Base-by-base conservation (phyloP, 2,329 filamentous ascomycete species). In the Chrysosporium queenslandicum region DNA sequence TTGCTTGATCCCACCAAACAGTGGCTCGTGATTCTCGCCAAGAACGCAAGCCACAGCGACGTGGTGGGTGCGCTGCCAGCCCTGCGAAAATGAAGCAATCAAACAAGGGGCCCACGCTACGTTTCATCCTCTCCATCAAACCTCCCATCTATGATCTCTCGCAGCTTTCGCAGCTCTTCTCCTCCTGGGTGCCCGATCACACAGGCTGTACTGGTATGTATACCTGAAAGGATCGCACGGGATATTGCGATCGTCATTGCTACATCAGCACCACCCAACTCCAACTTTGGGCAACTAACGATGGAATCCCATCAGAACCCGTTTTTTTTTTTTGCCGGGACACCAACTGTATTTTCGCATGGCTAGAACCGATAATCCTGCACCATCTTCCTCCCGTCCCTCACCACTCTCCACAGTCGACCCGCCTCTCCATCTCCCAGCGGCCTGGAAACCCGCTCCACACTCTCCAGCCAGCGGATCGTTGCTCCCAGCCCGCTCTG, bases 401-500 rank as follows among this genome's bases (percentile, higher is more conserved):
- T 30, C 61, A 66, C 67, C 71, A 42, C 60, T 58, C 41, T 61
- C 61, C 62, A 71, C 71, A 20, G 63, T 59, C 21, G 20, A 18
- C n/a, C 43, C 69, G 25, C 60, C 60, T 42, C 58, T 62, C 62
- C 64, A 54, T 69, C 67, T 21, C 66, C 60, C 21, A 54, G 54
- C 16, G 66, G 65, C 53, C 61, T 63, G 36, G 77, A 63, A 47
- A 66, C 71, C 32, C 61, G 61, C 14, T 71, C 68, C 59, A 80
- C 72, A 12, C 56, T 63, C 5, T 76, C 73, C 55, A 95, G 68
- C 87, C 87, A 95, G 29, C 64, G 66, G 53, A 96, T 67, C 12
- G 90, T 76, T 27, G 69, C 68, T 4, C 62, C 63, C 66, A 88
- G 87, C 51, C 75, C 77, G 30, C 83, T 83, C 74, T 94, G 89